Conservation (phyloP, 2,329 filamentous ascomycete genomes). For the Xylariaceae sp. region DNA sequence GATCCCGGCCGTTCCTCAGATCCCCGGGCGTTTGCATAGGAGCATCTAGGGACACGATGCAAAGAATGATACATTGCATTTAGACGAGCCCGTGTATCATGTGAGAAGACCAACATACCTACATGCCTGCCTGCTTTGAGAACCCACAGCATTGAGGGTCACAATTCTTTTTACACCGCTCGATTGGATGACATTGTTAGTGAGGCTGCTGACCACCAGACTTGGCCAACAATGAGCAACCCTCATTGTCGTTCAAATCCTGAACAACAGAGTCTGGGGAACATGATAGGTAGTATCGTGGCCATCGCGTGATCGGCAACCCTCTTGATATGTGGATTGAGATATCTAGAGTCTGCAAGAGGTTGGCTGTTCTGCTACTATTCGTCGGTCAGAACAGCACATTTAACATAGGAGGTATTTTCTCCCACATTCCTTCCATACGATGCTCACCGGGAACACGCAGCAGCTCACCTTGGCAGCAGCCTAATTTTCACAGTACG, state of each 20-base stretch:
- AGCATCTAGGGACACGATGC: not conserved
- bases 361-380: not conserved
- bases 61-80: constrained; percentile 8
- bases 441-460: not conserved
- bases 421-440: not conserved
- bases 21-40: not conserved
- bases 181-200: constrained; percentile 9
- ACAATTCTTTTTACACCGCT: constrained; percentile 16
- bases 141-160: constrained; percentile 9
- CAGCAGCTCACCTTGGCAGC: not conserved
- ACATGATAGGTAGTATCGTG: constrained; percentile 1
- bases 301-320: not conserved
- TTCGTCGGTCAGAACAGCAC: not conserved
- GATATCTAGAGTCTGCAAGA: not conserved
- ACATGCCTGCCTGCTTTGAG: not conserved
- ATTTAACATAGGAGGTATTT: not conserved
- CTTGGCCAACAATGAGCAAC: constrained; percentile 1
- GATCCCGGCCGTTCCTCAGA: not conserved
- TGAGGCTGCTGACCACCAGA: constrained; percentile 16
- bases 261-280: not conserved
- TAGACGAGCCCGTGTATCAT: constrained; percentile 12
- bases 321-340: not conserved
- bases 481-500: constrained; percentile 12
- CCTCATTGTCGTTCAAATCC: not conserved
- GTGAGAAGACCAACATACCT: constrained; percentile 6